Percentiles rank a stretch among this genome's conserved stretches.
phyloP scores from a whole-genome alignment of 768 basidiomycete species.

The Mycena alexandri region DNA sequence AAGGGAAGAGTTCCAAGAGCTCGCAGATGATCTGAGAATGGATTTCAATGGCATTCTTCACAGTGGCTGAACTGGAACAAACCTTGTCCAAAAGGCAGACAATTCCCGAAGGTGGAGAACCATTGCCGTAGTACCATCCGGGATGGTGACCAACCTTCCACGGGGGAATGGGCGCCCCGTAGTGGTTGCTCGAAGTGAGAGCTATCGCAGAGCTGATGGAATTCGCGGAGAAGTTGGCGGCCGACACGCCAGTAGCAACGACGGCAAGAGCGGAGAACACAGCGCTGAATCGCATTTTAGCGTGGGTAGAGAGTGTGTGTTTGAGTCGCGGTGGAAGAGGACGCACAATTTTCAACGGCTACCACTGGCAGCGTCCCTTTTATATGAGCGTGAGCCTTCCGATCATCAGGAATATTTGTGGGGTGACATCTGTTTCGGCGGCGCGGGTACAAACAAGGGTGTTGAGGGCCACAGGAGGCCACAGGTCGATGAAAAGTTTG shows the following conservation, averaged over 20 bases:
- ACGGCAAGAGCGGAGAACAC: too few species aligned
- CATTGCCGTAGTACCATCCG: too few species aligned
- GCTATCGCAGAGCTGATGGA: too few species aligned
- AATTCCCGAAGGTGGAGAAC: constrained; percentile 16
- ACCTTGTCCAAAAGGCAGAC: constrained; percentile 17
- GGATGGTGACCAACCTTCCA: too few species aligned
- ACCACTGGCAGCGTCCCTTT: background rate
- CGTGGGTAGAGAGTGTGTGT: constrained; percentile 2
- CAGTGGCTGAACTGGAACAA: background rate
- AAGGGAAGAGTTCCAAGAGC: constrained; percentile 41
- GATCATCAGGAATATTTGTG: constrained; percentile 4
- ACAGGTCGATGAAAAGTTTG: background rate
- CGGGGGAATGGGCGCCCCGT: too few species aligned
- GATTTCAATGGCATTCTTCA: background rate
- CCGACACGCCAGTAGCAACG: too few species aligned
- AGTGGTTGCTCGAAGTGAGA: too few species aligned
- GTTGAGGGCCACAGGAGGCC: too few species aligned
- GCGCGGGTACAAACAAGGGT: constrained; percentile 11
- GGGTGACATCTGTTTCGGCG: constrained; percentile 22
- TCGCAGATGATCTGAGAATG: constrained; percentile 40
- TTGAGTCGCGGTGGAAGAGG: constrained; percentile 18
- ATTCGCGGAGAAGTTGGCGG: too few species aligned
- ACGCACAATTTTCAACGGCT: constrained; percentile 26
- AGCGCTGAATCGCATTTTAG: constrained; percentile 36
- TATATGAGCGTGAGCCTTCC: constrained; percentile 23